Percentiles rank a stretch among this genome's conserved stretches.
phyloP scores from a whole-genome alignment of 768 basidiomycete species.

The Clathrus columnatus region DNA sequence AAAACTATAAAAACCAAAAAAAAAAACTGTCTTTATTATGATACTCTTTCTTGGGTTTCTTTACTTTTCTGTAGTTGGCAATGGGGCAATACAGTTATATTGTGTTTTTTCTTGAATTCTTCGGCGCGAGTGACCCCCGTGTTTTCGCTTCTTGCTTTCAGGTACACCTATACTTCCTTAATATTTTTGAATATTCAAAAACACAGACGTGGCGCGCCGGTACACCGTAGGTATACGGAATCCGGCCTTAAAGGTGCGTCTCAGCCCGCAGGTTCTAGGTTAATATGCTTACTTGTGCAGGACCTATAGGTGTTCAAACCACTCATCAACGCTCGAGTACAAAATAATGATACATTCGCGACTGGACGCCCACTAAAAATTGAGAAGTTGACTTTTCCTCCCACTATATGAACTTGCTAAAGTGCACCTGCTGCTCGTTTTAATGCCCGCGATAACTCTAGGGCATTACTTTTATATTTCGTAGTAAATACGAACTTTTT shows the following conservation, averaged over 20 bases:
- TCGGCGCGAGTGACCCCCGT: conserved; percentile 34
- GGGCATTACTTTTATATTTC: conserved; percentile 90
- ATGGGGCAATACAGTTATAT: conserved; percentile 57
- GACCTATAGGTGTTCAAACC: too few species aligned
- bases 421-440: conserved; percentile 54
- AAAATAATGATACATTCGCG: conserved; percentile 94
- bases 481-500: conserved; percentile 80
- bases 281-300: too few species aligned
- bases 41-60: too few species aligned
- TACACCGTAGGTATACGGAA: too few species aligned
- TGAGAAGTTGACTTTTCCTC: conserved; percentile 69
- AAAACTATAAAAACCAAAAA: too few species aligned
- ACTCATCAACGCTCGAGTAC: conserved; percentile 94
- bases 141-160: conserved; percentile 68
- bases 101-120: neutral
- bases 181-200: too few species aligned
- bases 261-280: too few species aligned
- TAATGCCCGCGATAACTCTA: conserved; percentile 93
- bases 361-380: conserved; percentile 86
- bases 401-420: conserved; percentile 74
- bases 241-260: too few species aligned
- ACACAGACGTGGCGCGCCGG: too few species aligned
- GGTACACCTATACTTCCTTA: too few species aligned
- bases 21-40: too few species aligned
- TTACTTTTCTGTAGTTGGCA: too few species aligned